Evolutionary conservation across 352 stramenopile species (phyloP).

Genomic region (Phytophthora pseudosyringae): DNA sequence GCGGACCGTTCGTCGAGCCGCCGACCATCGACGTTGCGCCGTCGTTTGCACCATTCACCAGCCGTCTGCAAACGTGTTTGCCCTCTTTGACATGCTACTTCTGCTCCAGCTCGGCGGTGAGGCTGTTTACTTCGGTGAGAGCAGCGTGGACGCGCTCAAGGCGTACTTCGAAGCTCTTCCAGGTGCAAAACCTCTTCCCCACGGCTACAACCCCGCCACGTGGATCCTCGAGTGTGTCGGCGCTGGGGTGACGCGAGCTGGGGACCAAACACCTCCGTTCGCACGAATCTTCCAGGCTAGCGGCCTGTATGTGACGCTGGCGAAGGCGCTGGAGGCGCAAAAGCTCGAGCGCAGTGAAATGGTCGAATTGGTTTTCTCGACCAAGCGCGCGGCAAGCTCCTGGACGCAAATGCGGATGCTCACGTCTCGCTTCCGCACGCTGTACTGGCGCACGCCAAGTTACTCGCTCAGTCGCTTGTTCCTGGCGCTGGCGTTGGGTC

Average conservation of each 20-base stretch:
- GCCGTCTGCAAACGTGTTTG: slow-evolving; percentile 70
- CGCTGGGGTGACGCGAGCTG: slow-evolving; percentile 68
- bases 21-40: slow-evolving; percentile 14
- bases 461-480: slow-evolving; percentile 80
- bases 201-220: slow-evolving; percentile 86
- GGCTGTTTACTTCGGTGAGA: slow-evolving; percentile 52
- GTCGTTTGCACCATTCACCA: slow-evolving; percentile 41
- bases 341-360: neutral
- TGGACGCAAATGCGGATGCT: slow-evolving; percentile 42
- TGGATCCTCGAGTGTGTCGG: slow-evolving; percentile 89
- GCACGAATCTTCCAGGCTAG: slow-evolving; percentile 37
- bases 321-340: slow-evolving; percentile 31
- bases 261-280: slow-evolving; percentile 26
- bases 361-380: slow-evolving; percentile 23
- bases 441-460: slow-evolving; percentile 83
- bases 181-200: slow-evolving; percentile 41
- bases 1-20: slow-evolving; percentile 13
- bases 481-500: slow-evolving; percentile 14
- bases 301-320: slow-evolving; percentile 23
- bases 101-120: slow-evolving; percentile 57
- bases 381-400: slow-evolving; percentile 29
- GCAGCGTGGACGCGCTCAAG: slow-evolving; percentile 25
- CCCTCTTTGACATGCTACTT: slow-evolving; percentile 82
- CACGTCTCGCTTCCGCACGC: slow-evolving; percentile 49
- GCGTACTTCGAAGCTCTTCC: slow-evolving; percentile 45